Evolutionary conservation across 2,329 filamentous ascomycete genomes (phyloP), one percentile per base, ranked within the genome.

Genomic region (Pseudogymnoascus sp.): DNA sequence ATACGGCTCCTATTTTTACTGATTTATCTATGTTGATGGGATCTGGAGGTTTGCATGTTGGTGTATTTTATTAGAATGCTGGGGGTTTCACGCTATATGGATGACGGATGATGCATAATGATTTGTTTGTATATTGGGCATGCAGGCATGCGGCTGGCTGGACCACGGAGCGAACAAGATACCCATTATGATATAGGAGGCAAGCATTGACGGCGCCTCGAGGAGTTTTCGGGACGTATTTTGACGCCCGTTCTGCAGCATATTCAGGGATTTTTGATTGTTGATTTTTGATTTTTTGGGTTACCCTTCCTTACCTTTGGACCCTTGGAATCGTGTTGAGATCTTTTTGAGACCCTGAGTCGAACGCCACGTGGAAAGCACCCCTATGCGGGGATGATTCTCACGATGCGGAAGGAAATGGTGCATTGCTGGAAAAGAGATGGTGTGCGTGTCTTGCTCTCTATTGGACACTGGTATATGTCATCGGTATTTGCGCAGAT

Each of bases 351-450:
- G n/a, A 53, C 47, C 47, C 47, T 35, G 47, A 33, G 47, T 53
- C 47, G n/a, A 53, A 35, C 28, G n/a, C 47, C 28, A 53, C 47
- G 47, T 53, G 47, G 47, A 53, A 33, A 53, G 25, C 47, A 35
- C 28, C 47, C 47, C 47, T 53, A 53, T 53, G 28, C 8, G 47
- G 47, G 47, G 18, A 53, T 20, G 47, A 53, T 53, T 53, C 47
- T 53, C 47, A 53, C 14, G 25, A 18, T 20, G 33, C n/a, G 14
- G 43, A 33, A 20, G 25, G 28, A 33, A 33, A 11, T 33, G 12
- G 9, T 33, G 39, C 39, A 43, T 25, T 11, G 14, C 20, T 22
- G 39, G 6, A 43, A 6, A 25, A 6, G 18, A 43, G 12, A 20
- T 25, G 14, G 11, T 14, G 5, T 43, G 47, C 5, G 25, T 33